phyloP scores from a whole-genome alignment of 2,329 filamentous ascomycete genomes.

The Exophiala bonariae region DNA sequence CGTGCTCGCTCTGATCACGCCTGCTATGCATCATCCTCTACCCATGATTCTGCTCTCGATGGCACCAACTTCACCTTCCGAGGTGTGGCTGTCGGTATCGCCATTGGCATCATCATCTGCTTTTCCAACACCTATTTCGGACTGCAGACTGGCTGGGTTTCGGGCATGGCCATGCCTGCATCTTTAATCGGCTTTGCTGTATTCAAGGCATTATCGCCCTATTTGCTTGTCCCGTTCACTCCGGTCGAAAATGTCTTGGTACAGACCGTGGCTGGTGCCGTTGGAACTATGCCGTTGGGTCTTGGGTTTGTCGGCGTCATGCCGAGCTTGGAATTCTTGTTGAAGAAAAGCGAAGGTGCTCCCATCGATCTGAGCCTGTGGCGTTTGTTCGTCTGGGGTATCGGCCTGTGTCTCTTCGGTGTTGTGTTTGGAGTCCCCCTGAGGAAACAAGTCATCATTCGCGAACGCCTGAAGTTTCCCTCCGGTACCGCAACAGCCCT shows the following conservation, averaged over 20 bases:
- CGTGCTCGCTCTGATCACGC: constrained; percentile 22
- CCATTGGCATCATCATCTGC: constrained; percentile 86
- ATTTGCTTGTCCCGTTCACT: constrained; percentile 78
- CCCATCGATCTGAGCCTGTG: constrained; percentile 70
- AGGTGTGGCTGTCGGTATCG: constrained; percentile 74
- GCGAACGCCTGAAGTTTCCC: constrained; percentile 89
- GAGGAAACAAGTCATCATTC: constrained; percentile 85
- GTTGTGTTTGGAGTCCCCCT: constrained; percentile 94
- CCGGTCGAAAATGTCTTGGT: constrained; percentile 96
- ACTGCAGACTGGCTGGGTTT: constrained; percentile 82
- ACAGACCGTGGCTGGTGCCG: constrained; percentile 91
- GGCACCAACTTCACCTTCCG: constrained; percentile 79
- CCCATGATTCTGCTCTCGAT: constrained; percentile 36
- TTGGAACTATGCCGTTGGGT: constrained; percentile 94
- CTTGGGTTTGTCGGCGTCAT: constrained; percentile 95
- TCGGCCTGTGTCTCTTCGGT: constrained; percentile 94
- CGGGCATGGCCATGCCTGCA: constrained; percentile 95
- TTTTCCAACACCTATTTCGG: constrained; percentile 99
- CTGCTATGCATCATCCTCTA: constrained; percentile 19
- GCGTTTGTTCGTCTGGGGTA: constrained; percentile 83
- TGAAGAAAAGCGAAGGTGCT: constrained; percentile 75
- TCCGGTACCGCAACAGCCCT: constrained; percentile 94
- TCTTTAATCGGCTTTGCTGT: constrained; percentile 92
- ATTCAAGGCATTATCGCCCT: constrained; percentile 75
- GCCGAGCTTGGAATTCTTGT: constrained; percentile 83